Evolutionary conservation across 768 basidiomycete genomes (phyloP), one percentile per base, ranked within the genome.

Genomic region (Macrolepiota dolichaula): DNA sequence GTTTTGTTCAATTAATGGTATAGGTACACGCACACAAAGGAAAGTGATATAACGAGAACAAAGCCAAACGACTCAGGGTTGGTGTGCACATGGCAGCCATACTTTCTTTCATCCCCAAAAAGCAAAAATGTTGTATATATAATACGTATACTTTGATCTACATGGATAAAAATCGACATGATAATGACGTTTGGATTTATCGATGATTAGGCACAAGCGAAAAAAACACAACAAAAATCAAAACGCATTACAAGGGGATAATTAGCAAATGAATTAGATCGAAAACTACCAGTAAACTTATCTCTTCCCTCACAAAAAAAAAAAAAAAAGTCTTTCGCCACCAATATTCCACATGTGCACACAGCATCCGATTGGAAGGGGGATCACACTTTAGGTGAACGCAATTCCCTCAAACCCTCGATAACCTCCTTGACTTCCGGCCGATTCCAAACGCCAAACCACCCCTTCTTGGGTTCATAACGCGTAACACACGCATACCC

Each of bases 361-460:
- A 51, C 44, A 38, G 22, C 19, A 25, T 12, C 54, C 35, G 55
- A 53, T n/a, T n/a, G n/a, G n/a, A n/a, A n/a, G n/a, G n/a, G n/a
- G 17, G 19, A 12, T 29, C 35, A 51, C 10, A n/a, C 6, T 17
- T 49, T 53, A 1, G 56, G 49, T 72, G 52, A 71, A n/a, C 68
- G 68, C 27, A 73, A 61, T 3, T 64, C 51, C 36, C 73, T 66
- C 53, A 74, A 62, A n/a, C 65, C 63, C 47, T 60, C 66, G 27
- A 74, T 71, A 35, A 74, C 73, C 13, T 70, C 64, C 13, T 63
- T 52, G 35, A 74, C 65, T 50, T 69, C 65, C 2, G 44, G 55
- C 19, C 52, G 51, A 57, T 74, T 74, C 73, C 73, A 74, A 47
- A 72, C 65, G n/a, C 73, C 73, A 3, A 68, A 63, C 71, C 71